Evolutionary conservation across 2,329 filamentous ascomycete genomes (phyloP), one percentile per base, ranked within the genome.

Genomic region (Neonectria magnoliae): DNA sequence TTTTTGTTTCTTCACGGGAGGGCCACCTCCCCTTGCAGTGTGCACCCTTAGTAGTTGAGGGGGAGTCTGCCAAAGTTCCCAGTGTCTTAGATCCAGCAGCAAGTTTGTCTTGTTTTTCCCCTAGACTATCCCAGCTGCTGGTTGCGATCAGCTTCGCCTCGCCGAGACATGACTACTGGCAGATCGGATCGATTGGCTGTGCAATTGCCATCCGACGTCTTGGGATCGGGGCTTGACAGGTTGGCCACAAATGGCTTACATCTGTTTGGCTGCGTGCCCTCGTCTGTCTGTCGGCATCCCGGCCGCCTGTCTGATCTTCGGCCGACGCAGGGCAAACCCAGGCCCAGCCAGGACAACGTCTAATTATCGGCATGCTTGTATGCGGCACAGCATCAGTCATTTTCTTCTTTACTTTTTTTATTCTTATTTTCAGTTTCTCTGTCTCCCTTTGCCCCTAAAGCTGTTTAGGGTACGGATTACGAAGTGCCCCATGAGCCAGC

Each of bases 11-110:
- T 59, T 56, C 41, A 57, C 27, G 54, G 53, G 50, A 63, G 41
- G 60, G 50, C 50, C 5, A 22, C n/a, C n/a, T 33, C 29, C n/a
- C 48, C 27, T 51, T 51, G 48, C n/a, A 42, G 38, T 41, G 33
- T 56, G 58, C 48, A 48, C 31, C 36, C 38, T 25, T 7, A 29
- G 29, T n/a, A 33, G 52, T 51, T 55, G 62, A 58, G 52, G 51
- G 33, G 29, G 42, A 62, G 38, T 55, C 66, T 47, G 53, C 58
- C 62, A 68, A 65, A 66, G 57, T 51, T 45, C 45, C 31, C 51
- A 16, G 41, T 68, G 63, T 65, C 61, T 67, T 64, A 68, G 66
- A 68, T 68, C 59, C 66, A 61, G 68, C 66, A 59, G 68, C 63
- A 64, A 50, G 38, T 33, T 22, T 56, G 60, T 60, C 55, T 69